Evolutionary conservation across 78 protist genomes (phyloP).

Genomic region (Speleostelium caveatum): DNA sequence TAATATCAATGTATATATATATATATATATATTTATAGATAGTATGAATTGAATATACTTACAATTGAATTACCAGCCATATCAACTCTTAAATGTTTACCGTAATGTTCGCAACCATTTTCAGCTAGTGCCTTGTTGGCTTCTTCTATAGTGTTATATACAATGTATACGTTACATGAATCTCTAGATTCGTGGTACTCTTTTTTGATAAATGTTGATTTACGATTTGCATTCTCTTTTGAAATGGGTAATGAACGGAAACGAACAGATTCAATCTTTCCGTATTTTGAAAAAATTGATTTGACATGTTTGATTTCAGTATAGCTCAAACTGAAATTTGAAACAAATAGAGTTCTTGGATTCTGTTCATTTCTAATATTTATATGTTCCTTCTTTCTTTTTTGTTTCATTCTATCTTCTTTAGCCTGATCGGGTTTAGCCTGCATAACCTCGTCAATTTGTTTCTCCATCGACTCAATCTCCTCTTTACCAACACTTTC

Average conservation of each 20-base stretch:
- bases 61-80: conserved; percentile 17
- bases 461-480: background rate
- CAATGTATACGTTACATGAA: conserved; percentile 63
- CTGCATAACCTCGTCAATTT: background rate
- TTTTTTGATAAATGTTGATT: conserved; percentile 49
- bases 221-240: conserved; percentile 25
- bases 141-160: background rate
- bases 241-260: conserved; percentile 53
- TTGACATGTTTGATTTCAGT: conserved; percentile 1
- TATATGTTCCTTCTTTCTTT: background rate
- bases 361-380: conserved; percentile 8
- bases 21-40: too few species aligned
- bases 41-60: background rate
- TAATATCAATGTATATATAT: too few species aligned
- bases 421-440: conserved; percentile 7
- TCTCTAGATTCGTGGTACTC: conserved; percentile 45
- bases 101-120: conserved; percentile 35
- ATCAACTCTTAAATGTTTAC: conserved; percentile 49
- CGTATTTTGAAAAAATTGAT: conserved; percentile 21
- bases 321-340: conserved; percentile 30
- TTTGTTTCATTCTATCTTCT: conserved; percentile 4
- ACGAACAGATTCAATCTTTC: conserved; percentile 11
- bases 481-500: background rate
- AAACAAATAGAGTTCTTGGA: conserved; percentile 37
- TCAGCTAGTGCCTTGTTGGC: conserved; percentile 18